These are phyloP conservation scores for Toxoplasma gondii DNA, from an alignment of 169 alveolate genomes.

Conservation along the genomic window DNA sequence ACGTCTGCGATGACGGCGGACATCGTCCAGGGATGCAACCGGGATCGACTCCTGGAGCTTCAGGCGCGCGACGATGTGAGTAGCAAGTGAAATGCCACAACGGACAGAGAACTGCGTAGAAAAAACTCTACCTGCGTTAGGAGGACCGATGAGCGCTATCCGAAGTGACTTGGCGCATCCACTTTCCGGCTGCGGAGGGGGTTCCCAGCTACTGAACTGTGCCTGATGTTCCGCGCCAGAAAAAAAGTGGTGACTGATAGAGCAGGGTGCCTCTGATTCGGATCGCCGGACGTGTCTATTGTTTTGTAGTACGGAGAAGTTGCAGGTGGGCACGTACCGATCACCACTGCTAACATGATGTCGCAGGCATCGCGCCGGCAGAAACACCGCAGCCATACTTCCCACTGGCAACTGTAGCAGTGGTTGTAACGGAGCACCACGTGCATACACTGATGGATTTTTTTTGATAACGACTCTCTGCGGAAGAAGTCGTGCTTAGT, in stretches of 20 bases:
- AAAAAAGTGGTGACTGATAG: background rate
- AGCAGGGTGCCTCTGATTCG: background rate
- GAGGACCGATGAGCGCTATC: conserved; percentile 85
- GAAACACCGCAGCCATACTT: background rate
- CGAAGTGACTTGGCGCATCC: conserved; percentile 57
- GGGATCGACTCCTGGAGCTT: too few relatives aligned
- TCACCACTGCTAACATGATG: background rate
- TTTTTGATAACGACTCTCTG: too few relatives aligned
- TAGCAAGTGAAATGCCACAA: too few relatives aligned
- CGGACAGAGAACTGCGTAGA: too few relatives aligned
- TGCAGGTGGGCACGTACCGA: background rate
- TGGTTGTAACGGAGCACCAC: too few relatives aligned
- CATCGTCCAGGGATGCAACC: too few relatives aligned
- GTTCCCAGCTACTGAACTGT: conserved; percentile 69
- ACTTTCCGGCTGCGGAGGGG: conserved; percentile 61
- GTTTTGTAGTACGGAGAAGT: background rate
- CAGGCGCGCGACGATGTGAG: too few relatives aligned
- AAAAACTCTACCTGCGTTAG: conserved; percentile 79
- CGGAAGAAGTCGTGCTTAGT: too few relatives aligned
- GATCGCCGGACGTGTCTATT: background rate
- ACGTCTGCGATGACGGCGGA: too few relatives aligned
- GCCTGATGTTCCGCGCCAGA: conserved; percentile 50
- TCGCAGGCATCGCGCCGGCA: background rate
- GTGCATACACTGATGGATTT: too few relatives aligned
- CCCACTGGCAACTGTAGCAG: background rate